A percentile compares a stretch with the other conserved stretches of the same genome.
phyloP scores from a whole-genome alignment of 73 alveolate species.

The Stentor coeruleus region DNA sequence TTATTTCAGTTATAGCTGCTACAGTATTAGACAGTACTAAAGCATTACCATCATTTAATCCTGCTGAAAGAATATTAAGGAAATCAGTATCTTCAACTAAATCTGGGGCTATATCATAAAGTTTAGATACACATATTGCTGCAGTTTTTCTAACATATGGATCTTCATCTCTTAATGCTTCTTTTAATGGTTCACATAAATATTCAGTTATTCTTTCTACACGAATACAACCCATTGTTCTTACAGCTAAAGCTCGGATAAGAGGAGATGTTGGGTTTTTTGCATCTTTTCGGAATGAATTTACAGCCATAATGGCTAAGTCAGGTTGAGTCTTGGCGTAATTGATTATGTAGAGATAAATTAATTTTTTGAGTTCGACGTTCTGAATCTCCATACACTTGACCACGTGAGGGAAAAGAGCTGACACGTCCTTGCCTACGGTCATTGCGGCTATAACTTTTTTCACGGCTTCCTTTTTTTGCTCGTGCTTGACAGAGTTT shows the following conservation, averaged over 20 bases:
- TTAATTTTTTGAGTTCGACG: slow-evolving; percentile 96
- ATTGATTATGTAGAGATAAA: slow-evolving; percentile 95
- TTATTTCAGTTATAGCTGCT: slow-evolving; percentile 92
- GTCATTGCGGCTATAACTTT: slow-evolving; percentile 98
- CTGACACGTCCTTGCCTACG: slow-evolving; percentile 96
- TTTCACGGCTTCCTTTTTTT: slow-evolving; percentile 96
- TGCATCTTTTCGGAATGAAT: slow-evolving; percentile 94
- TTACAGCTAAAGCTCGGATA: slow-evolving; percentile 87
- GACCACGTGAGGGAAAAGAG: slow-evolving; percentile 95
- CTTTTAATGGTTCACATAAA: slow-evolving; percentile 77
- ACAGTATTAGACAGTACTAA: slow-evolving; percentile 98
- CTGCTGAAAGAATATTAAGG: slow-evolving; percentile 81
- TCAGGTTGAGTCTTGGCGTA: slow-evolving; percentile 99
- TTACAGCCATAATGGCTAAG: slow-evolving; percentile 96
- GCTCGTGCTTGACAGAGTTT: slow-evolving; percentile 85
- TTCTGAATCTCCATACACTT: slow-evolving; percentile 91
- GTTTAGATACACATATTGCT: slow-evolving; percentile 96
- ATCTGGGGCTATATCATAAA: slow-evolving; percentile 89
- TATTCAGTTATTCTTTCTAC: slow-evolving; percentile 71
- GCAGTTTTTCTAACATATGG: slow-evolving; percentile 99
- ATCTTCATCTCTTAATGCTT: slow-evolving; percentile 88
- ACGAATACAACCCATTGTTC: slow-evolving; percentile 97
- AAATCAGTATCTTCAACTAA: slow-evolving; percentile 97
- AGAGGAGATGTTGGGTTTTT: slow-evolving; percentile 74
- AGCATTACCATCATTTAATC: slow-evolving; percentile 30